Conservation (phyloP, 208 protist genomes). For the Trypanosoma congolense region DNA sequence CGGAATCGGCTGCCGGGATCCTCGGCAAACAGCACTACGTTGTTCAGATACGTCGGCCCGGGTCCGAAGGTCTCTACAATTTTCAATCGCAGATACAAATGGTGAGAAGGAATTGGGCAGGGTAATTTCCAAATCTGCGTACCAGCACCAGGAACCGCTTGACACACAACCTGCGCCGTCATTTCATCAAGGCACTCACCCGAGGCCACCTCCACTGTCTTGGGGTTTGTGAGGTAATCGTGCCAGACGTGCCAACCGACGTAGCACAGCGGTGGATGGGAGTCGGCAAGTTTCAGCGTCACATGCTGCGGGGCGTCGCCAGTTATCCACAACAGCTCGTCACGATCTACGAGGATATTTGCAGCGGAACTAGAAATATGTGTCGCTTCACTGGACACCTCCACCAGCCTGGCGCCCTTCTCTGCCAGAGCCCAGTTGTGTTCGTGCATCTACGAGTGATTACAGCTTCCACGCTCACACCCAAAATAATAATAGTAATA, state of each 20-base stretch:
- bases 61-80: constrained; percentile 70
- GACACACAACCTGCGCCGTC: constrained; percentile 54
- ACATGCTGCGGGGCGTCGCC: constrained; percentile 78
- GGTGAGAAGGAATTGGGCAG: constrained; percentile 45
- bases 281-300: constrained; percentile 34
- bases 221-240: constrained; percentile 81
- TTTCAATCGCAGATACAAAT: constrained; percentile 58
- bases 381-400: constrained; percentile 62
- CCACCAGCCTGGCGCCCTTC: constrained; percentile 53
- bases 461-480: background rate
- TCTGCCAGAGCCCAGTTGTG: constrained; percentile 59
- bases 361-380: constrained; percentile 48
- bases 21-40: constrained; percentile 62
- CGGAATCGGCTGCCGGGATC: constrained; percentile 61
- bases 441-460: constrained; percentile 24
- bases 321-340: constrained; percentile 79
- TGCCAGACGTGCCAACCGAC: constrained; percentile 86
- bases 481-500: no score
- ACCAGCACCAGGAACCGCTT: constrained; percentile 68
- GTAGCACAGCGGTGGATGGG: constrained; percentile 66
- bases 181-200: constrained; percentile 38
- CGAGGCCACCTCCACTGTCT: constrained; percentile 66
- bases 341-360: constrained; percentile 61
- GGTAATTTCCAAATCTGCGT: constrained; percentile 84
- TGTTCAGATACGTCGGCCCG: constrained; percentile 84